Evolutionary conservation across 2,329 filamentous ascomycete genomes (phyloP).

Genomic region (Fusarium staphyleae): DNA sequence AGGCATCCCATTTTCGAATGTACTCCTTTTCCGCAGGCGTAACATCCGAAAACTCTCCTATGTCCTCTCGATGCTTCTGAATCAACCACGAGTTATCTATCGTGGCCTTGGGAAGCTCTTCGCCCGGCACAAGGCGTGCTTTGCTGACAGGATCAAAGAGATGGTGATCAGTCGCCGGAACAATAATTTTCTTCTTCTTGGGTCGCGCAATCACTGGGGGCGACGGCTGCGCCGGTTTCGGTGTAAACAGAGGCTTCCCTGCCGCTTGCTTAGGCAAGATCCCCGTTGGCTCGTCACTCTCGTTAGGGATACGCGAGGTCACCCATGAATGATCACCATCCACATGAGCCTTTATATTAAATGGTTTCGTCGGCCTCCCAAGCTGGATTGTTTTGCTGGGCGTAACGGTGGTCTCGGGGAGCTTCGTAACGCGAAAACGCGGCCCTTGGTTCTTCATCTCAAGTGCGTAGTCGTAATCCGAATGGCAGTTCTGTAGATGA

Average conservation of each 20-base stretch:
- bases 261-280: conserved; percentile 35
- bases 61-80: conserved; percentile 65
- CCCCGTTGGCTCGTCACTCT: conserved; percentile 37
- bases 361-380: conserved; percentile 51
- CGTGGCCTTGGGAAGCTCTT: conserved; percentile 52
- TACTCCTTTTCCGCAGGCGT: conserved; percentile 63
- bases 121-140: conserved; percentile 56
- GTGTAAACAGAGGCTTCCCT: conserved; percentile 35
- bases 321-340: conserved; percentile 57
- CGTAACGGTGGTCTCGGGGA: conserved; percentile 39
- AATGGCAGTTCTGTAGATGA: conserved; percentile 57
- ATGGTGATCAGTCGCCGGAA: conserved; percentile 59
- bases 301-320: conserved; percentile 50
- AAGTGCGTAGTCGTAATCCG: conserved; percentile 54
- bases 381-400: conserved; percentile 53
- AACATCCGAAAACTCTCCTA: conserved; percentile 65
- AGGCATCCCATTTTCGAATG: conserved; percentile 65
- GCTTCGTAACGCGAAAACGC: conserved; percentile 50
- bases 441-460: conserved; percentile 48
- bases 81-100: conserved; percentile 62
- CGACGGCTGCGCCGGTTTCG: conserved; percentile 19
- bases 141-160: conserved; percentile 67
- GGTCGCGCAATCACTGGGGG: conserved; percentile 12
- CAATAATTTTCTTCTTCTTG: conserved; percentile 46
- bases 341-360: conserved; percentile 54